These are phyloP conservation scores for Trematosphaeria pertusa DNA, from an alignment of 2,329 filamentous ascomycete species.

Conservation along the genomic window DNA sequence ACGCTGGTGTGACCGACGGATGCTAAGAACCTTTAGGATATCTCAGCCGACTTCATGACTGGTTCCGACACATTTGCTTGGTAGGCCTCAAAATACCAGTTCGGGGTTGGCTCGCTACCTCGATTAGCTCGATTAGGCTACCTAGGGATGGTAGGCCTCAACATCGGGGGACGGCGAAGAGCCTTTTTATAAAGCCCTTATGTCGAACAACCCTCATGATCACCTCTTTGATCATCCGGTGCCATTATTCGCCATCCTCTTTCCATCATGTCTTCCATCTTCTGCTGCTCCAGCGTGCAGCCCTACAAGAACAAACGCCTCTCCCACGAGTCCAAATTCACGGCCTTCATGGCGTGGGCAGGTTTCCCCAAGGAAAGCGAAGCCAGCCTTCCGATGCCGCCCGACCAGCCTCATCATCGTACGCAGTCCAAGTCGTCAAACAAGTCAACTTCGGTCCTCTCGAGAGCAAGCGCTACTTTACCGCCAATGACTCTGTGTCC, in stretches of 20 bases:
- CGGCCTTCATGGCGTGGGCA: slow-evolving; percentile 40
- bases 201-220: not conserved
- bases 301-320: slow-evolving; percentile 20
- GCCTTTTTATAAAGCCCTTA: not conserved
- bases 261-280: slow-evolving; percentile 26
- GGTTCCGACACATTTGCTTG: too few species aligned
- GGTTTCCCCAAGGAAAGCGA: slow-evolving; percentile 28
- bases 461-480: slow-evolving; percentile 55
- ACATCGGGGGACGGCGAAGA: not conserved
- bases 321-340: slow-evolving; percentile 33
- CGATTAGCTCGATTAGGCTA: not conserved
- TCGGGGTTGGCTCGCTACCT: not conserved
- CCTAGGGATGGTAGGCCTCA: not conserved
- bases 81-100: not conserved
- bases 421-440: slow-evolving; percentile 52
- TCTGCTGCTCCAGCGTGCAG: slow-evolving; percentile 23
- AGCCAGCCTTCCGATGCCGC: slow-evolving; percentile 1
- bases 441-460: slow-evolving; percentile 56
- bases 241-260: not conserved
- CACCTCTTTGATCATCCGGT: too few species aligned
- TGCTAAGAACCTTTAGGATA: too few species aligned
- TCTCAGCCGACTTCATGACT: too few species aligned
- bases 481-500: slow-evolving; percentile 14
- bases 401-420: slow-evolving; percentile 5
- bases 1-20: too few species aligned